Base-by-base conservation (phyloP, 2,329 filamentous ascomycete genomes). In the Dactylellina cionopaga region DNA sequence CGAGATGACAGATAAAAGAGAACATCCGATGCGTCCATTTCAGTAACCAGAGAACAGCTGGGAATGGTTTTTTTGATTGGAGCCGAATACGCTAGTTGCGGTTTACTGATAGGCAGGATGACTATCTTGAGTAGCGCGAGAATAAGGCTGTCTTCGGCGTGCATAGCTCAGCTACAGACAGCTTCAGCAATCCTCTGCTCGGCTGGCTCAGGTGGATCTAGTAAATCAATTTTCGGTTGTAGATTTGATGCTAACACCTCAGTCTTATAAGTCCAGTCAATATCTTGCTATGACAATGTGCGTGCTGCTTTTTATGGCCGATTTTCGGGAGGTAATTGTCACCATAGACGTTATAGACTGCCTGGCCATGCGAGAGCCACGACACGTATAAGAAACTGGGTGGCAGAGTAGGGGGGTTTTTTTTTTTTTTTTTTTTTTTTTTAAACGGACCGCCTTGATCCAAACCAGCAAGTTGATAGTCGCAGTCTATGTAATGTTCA, bases 231-330 rank as follows among this genome's bases (percentile, higher is more conserved):
- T 47, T 73, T 73, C 10, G 68, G 66, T 19, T n/a, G 37, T 27
- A 60, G 68, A 29, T 59, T 29, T 5, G 68, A 73, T 3, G 68
- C 68, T 24, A 60, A 73, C 68, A 73, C 66, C 24, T 73, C 10
- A 46, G 52, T 5, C 68, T 60, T 0, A 35, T 73, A 6, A 73
- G 52, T 17, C 68, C 68, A 1, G 68, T 59, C 3, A 73, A 27
- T 44, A 73, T 52, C 25, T 5, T 46, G 24, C 66, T 73, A 22
- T 59, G 59, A n/a, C 65, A 43, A 13, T 55, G 68, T 10, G 59
- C 59, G 29, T 65, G 49, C 11, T 31, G 24, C 19, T 60, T 66
- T 11, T 15, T 55, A 25, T 73, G 44, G 15, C 68, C 68, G 27
- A 73, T 44, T 27, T 60, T 37, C 5, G 68, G 68, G 13, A 73